Percentiles rank a stretch among this genome's conserved stretches.
Conservation (phyloP, 2,329 filamentous ascomycete genomes). For the Akanthomyces dipterigenus region DNA sequence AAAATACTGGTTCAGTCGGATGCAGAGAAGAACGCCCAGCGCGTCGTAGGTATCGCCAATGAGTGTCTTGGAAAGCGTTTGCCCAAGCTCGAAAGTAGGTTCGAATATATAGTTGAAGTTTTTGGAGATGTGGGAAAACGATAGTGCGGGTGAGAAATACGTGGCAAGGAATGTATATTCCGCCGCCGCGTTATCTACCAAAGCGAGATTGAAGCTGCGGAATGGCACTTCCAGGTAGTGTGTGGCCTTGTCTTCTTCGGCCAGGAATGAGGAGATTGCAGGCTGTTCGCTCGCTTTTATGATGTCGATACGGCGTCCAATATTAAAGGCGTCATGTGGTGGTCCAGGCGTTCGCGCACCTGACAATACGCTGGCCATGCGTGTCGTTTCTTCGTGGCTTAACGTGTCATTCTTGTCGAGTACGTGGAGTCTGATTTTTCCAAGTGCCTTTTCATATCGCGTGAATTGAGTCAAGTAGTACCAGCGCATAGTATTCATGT, state of each 20-base stretch:
- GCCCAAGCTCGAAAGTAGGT: conserved; percentile 79
- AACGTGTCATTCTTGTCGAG: conserved; percentile 80
- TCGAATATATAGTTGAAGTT: conserved; percentile 87
- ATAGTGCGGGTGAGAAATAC: conserved; percentile 76
- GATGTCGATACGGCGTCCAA: conserved; percentile 80
- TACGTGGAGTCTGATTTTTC: conserved; percentile 74
- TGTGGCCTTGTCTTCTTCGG: conserved; percentile 78
- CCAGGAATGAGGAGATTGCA: conserved; percentile 80
- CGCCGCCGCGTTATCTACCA: conserved; percentile 88
- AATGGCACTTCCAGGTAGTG: conserved; percentile 91
- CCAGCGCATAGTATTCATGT: conserved; percentile 98
- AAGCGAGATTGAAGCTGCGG: conserved; percentile 86
- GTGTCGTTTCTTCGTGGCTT: conserved; percentile 66
- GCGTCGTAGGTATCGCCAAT: conserved; percentile 74
- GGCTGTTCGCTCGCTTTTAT: conserved; percentile 66
- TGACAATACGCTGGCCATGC: conserved; percentile 55
- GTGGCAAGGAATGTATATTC: conserved; percentile 91
- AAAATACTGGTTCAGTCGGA: conserved; percentile 86
- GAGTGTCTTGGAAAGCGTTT: conserved; percentile 67
- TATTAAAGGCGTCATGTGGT: conserved; percentile 78
- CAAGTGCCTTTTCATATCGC: conserved; percentile 76
- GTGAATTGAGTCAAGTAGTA: conserved; percentile 91
- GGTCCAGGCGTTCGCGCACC: conserved; percentile 40
- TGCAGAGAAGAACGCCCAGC: conserved; percentile 81
- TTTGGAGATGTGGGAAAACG: conserved; percentile 69